phyloP scores from a whole-genome alignment of 352 stramenopile species.

The Phytophthora crassamura region DNA sequence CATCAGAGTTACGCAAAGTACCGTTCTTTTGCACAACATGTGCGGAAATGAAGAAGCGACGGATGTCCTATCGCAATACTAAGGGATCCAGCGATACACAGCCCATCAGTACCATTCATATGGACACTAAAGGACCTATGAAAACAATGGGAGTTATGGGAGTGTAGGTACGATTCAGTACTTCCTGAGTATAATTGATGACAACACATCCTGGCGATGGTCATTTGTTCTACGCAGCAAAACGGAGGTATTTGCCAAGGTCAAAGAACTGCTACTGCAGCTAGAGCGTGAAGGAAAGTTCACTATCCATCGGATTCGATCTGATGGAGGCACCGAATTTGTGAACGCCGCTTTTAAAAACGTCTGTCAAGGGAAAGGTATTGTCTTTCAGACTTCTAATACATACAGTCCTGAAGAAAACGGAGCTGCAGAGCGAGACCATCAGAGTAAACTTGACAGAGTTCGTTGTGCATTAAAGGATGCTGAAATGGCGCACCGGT shows the following conservation, averaged over 20 bases:
- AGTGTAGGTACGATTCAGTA: constrained; percentile 12
- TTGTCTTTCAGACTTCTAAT: constrained; percentile 5
- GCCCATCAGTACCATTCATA: constrained; percentile 11
- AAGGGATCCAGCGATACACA: constrained; percentile 8
- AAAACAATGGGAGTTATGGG: constrained; percentile 16
- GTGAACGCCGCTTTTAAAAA: constrained; percentile 1
- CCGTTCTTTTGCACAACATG: constrained; percentile 22
- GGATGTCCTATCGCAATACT: constrained; percentile 16
- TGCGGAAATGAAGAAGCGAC: constrained; percentile 15
- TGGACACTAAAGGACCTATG: constrained; percentile 22
- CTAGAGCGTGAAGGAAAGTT: constrained; percentile 12
- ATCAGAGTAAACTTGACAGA: constrained; percentile 5
- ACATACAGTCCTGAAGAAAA: constrained; percentile 1
- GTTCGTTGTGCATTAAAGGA: constrained; percentile 6
- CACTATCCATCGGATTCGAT: background rate
- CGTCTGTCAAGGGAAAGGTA: constrained; percentile 2
- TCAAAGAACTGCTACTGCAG: background rate
- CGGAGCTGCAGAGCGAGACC: constrained; percentile 1
- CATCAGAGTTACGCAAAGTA: background rate
- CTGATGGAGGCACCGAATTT: constrained; percentile 10
- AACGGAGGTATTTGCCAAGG: constrained; percentile 3
- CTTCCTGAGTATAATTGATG: constrained; percentile 24
- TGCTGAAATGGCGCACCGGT: constrained; percentile 1
- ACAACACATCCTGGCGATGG: constrained; percentile 17
- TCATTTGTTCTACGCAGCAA: constrained; percentile 5